These are phyloP conservation scores for Exidia glandulosa DNA, from an alignment of 768 basidiomycete genomes.

Conservation along the genomic window DNA sequence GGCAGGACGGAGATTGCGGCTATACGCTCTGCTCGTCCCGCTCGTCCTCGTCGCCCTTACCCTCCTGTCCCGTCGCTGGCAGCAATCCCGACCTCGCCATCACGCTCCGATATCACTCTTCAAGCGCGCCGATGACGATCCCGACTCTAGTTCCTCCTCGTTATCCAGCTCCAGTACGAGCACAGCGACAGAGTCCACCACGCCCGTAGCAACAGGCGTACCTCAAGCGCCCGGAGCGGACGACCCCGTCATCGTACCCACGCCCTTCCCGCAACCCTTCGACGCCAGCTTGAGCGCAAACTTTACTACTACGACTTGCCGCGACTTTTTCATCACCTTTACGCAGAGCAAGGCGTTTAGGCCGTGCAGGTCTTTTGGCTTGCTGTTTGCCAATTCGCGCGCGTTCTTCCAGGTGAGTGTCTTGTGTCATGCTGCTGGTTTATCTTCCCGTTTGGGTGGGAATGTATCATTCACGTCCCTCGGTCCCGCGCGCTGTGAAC, in stretches of 20 bases:
- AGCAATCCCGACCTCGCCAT: background rate
- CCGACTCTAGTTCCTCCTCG: background rate
- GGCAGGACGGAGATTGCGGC: background rate
- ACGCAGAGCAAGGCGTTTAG: conserved; percentile 48
- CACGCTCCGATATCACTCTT: background rate
- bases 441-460: conserved; percentile 2
- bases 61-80: background rate
- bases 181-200: background rate
- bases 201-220: background rate
- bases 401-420: conserved; percentile 43
- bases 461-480: too few relatives aligned
- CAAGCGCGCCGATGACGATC: background rate
- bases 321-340: conserved; percentile 68
- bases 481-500: too few relatives aligned
- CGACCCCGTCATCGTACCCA: conserved; percentile 49
- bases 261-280: conserved; percentile 57
- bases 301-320: conserved; percentile 55
- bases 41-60: background rate
- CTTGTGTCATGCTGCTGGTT: too few relatives aligned
- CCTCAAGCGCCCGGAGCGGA: background rate
- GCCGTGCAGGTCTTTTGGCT: conserved; percentile 66
- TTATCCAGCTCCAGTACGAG: background rate
- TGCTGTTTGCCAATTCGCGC: conserved; percentile 45
- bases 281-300: conserved; percentile 53
- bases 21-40: background rate